Percentiles rank a stretch among this genome's conserved stretches.
These are phyloP conservation scores for Boletus reticulatus DNA, from an alignment of 768 basidiomycete genomes.

Conservation along the genomic window DNA sequence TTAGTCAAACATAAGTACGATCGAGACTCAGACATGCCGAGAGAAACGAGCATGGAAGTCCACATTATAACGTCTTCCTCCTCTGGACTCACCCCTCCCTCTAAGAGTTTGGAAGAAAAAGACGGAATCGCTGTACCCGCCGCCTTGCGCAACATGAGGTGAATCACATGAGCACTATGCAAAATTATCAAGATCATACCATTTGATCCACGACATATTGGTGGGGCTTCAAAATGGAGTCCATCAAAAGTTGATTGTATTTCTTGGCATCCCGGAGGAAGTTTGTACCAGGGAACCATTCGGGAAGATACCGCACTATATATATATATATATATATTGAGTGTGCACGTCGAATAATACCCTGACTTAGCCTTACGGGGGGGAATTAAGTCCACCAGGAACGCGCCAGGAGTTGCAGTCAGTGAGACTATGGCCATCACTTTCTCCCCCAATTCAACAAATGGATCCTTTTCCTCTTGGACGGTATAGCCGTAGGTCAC, in stretches of 20 bases:
- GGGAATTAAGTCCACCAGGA: conserved; percentile 24
- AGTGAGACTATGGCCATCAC: conserved; percentile 16
- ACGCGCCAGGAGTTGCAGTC: conserved; percentile 6
- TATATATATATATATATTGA: conserved; percentile 8
- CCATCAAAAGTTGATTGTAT: conserved; percentile 26
- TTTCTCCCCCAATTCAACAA: conserved; percentile 30
- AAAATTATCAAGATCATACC: conserved; percentile 25
- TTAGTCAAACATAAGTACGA: neutral
- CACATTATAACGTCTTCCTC: conserved; percentile 24
- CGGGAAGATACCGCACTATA: conserved; percentile 30
- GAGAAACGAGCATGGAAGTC: conserved; percentile 5
- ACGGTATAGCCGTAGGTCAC: conserved; percentile 42
- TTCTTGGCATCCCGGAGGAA: conserved; percentile 33
- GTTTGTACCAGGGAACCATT: conserved; percentile 35
- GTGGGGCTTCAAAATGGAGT: conserved; percentile 45
- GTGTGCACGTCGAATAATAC: neutral
- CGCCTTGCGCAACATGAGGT: conserved; percentile 11
- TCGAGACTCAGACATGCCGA: neutral
- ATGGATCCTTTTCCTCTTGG: conserved; percentile 34
- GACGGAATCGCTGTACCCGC: conserved; percentile 16
- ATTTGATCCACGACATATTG: conserved; percentile 45
- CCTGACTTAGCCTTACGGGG: conserved; percentile 4
- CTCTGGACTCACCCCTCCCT: conserved; percentile 7
- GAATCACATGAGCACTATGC: neutral
- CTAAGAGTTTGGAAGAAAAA: conserved; percentile 16